Conservation (phyloP, 2,329 filamentous ascomycete species). For the Cadophora luteo-olivacea region DNA sequence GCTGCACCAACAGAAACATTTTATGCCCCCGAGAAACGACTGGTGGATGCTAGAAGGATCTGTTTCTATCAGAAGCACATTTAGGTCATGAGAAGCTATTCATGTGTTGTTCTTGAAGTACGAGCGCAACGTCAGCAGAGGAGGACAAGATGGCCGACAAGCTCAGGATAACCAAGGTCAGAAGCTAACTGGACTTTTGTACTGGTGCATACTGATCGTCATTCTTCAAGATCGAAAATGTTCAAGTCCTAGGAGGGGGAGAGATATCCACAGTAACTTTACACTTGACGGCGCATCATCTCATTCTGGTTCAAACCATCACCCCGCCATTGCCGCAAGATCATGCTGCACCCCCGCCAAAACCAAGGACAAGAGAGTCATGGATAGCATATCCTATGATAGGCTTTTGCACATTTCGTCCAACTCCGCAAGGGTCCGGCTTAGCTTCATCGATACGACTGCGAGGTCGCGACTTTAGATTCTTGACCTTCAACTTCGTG, state of each 20-base stretch:
- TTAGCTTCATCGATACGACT: conserved; percentile 84
- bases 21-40: not conserved
- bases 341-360: conserved; percentile 45
- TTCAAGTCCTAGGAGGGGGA: conserved; percentile 65
- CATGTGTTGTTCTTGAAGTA: conserved; percentile 25
- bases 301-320: conserved; percentile 49
- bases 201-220: conserved; percentile 24
- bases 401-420: conserved; percentile 77
- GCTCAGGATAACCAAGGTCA: conserved; percentile 53
- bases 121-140: conserved; percentile 31
- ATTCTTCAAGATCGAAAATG: conserved; percentile 60
- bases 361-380: conserved; percentile 67
- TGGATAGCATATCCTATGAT: conserved; percentile 98
- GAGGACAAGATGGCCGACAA: conserved; percentile 48
- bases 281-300: conserved; percentile 68
- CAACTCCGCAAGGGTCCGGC: conserved; percentile 71
- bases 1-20: not conserved
- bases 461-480: conserved; percentile 91
- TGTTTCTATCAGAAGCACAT: not conserved
- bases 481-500: conserved; percentile 87
- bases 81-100: conserved; percentile 28
- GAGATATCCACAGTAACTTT: conserved; percentile 62
- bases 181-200: conserved; percentile 21
- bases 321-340: conserved; percentile 32
- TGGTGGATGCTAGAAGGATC: not conserved